Evolutionary conservation across 2,329 filamentous ascomycete species (phyloP).

Genomic region (Aspergillus arachidicola): DNA sequence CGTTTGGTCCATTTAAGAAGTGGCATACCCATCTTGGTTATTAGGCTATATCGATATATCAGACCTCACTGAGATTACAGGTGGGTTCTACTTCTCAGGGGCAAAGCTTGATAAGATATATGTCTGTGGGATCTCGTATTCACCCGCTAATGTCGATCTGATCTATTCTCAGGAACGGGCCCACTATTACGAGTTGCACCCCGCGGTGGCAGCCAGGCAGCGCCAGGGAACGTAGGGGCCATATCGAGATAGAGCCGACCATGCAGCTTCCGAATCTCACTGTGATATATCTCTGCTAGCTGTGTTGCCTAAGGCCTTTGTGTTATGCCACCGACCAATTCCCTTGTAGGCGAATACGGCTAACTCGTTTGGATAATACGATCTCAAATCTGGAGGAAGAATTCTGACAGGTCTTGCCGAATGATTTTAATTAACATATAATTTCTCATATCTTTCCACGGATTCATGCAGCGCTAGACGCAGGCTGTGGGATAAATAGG

Average conservation of each 20-base stretch:
- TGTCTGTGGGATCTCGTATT: neutral
- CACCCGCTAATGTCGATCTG: neutral
- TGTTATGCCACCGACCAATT: too few relatives aligned
- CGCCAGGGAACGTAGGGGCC: too few relatives aligned
- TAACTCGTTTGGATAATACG: too few relatives aligned
- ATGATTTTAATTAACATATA: neutral
- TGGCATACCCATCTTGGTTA: neutral
- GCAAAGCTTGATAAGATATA: neutral
- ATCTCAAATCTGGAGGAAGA: too few relatives aligned
- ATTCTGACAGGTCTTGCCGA: neutral
- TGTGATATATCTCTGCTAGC: too few relatives aligned
- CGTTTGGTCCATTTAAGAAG: neutral
- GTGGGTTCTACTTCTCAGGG: neutral
- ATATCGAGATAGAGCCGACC: rapidly evolving
- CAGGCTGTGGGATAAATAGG: neutral
- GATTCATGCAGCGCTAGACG: neutral
- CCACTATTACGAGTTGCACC: too few relatives aligned
- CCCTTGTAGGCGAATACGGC: too few relatives aligned
- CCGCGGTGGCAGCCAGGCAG: too few relatives aligned
- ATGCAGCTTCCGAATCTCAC: rapidly evolving
- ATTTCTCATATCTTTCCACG: neutral
- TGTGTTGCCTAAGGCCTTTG: too few relatives aligned
- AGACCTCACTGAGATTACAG: neutral
- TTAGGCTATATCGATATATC: neutral
- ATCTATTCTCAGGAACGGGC: neutral